A percentile compares a stretch with the other conserved stretches of the same genome.
Conservation (phyloP, 23 red algal species). For the Gracilaria caudata region DNA sequence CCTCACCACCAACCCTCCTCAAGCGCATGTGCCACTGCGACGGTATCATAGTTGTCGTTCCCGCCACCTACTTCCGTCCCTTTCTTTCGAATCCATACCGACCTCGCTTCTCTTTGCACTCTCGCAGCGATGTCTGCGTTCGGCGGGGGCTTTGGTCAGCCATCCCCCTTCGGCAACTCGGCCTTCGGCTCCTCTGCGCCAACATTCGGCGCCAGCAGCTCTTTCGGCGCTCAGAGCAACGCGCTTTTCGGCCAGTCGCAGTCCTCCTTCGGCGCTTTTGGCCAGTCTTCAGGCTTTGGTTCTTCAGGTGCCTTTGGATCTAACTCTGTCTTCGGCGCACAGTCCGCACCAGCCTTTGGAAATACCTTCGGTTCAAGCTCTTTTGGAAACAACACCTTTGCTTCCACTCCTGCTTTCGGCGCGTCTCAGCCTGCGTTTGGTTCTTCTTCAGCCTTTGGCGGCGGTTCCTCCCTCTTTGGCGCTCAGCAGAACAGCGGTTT, state of each 20-base stretch:
- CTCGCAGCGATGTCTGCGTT: constrained; percentile 37
- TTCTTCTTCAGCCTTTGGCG: constrained; percentile 46
- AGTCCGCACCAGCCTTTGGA: constrained; percentile 58
- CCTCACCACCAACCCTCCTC: background rate
- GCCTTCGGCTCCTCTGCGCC: constrained; percentile 44
- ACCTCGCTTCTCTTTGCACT: background rate
- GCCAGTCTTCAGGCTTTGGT: constrained; percentile 60
- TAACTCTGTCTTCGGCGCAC: constrained; percentile 18
- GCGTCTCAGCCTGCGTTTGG: constrained; percentile 49
- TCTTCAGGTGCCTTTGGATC: constrained; percentile 59
- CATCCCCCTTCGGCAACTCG: constrained; percentile 22
- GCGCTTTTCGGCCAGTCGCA: constrained; percentile 48
- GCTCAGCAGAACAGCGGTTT: background rate
- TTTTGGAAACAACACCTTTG: constrained; percentile 35
- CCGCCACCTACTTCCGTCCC: background rate
- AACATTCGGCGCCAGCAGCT: constrained; percentile 16
- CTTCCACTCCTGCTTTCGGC: constrained; percentile 26
- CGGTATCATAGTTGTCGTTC: background rate
- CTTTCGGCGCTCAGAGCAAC: constrained; percentile 40
- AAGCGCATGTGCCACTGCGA: background rate
- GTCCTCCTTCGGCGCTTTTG: constrained; percentile 59
- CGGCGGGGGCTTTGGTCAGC: constrained; percentile 55
- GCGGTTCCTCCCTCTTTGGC: constrained; percentile 37
- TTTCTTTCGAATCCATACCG: background rate
- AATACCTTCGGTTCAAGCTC: constrained; percentile 25